Base-by-base conservation (phyloP, 306 rosid species). In the Trifolium pratense region DNA sequence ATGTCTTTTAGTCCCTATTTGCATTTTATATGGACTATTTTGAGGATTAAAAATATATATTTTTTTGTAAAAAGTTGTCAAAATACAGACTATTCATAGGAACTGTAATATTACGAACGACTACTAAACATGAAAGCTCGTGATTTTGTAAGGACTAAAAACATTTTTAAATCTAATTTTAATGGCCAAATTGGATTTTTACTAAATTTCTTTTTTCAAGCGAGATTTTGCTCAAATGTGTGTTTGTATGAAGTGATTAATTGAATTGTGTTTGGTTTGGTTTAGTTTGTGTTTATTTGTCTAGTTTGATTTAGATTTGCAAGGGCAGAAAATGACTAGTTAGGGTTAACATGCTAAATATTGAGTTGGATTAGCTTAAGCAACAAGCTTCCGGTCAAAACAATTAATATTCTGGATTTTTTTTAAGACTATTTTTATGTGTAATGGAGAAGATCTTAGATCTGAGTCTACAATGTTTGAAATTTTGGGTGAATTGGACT, bases 371-470 rank as follows among this genome's bases (percentile, higher is more conserved):
- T 59, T 42, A 42, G 63, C 43, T 42, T 31, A 62, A 40, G 36
- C n/a, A 9, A 57, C 20, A 11, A 32, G 16, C 57, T 58, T 67
- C 58, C 62, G 72, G 39, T 9, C 18, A 9, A 26, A 40, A n/a
- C 39, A 17, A 9, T 12, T 2, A 32, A 8, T 31, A 39, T 14
- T 17, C 29, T 49, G 31, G 53, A 62, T 51, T 49, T 9, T 9
- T 43, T 66, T 9, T 40, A 23, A 5, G 10, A 6, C 53, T 62
- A 4, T 31, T 71, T 40, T 70, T 70, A n/a, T 48, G 2, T 64
- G 62, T 60, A 6, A 12, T 53, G 64, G 23, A 51, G 64, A 63
- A 53, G 63, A 73, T 73, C 57, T 1, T 63, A 62, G 73, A 77
- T 68, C 68, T 1, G 60, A 23, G 8, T 58, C 9, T 49, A 15